These are phyloP conservation scores for Alternaria sp. DNA, from an alignment of 2,329 filamentous ascomycete species.

Conservation along the genomic window DNA sequence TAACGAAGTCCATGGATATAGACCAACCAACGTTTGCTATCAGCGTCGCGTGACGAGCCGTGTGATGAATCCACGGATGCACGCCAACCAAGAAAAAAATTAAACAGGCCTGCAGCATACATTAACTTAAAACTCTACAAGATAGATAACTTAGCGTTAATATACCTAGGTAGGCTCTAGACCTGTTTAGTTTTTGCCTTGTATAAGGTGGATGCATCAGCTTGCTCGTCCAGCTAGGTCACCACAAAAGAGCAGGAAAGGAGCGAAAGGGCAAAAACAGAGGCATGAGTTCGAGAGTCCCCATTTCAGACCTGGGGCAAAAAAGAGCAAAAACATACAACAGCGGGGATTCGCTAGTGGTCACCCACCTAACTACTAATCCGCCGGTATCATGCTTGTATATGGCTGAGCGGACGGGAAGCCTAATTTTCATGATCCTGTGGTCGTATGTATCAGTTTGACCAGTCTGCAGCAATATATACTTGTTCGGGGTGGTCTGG, in stretches of 20 bases:
- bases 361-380: not conserved
- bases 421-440: not conserved
- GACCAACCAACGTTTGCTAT: not conserved
- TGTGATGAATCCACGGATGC: not conserved
- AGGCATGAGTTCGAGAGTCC: not conserved
- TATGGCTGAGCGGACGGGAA: not conserved
- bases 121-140: too few species aligned
- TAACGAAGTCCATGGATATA: not conserved
- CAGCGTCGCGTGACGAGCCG: not conserved
- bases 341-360: not conserved
- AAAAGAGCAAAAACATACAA: not conserved
- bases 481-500: fast-evolving
- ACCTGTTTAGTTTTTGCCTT: too few species aligned
- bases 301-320: not conserved
- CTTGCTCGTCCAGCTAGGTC: not conserved
- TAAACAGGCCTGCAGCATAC: too few species aligned
- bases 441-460: not conserved
- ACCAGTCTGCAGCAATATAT: fast-evolving
- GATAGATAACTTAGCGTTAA: too few species aligned
- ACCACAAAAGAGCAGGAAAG: not conserved
- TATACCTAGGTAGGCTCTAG: too few species aligned
- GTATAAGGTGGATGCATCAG: not conserved
- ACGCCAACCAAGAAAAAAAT: too few species aligned
- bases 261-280: not conserved
- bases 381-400: not conserved